Evolutionary conservation across 768 basidiomycete species (phyloP).

Genomic region (Paxillus rubicundulus): DNA sequence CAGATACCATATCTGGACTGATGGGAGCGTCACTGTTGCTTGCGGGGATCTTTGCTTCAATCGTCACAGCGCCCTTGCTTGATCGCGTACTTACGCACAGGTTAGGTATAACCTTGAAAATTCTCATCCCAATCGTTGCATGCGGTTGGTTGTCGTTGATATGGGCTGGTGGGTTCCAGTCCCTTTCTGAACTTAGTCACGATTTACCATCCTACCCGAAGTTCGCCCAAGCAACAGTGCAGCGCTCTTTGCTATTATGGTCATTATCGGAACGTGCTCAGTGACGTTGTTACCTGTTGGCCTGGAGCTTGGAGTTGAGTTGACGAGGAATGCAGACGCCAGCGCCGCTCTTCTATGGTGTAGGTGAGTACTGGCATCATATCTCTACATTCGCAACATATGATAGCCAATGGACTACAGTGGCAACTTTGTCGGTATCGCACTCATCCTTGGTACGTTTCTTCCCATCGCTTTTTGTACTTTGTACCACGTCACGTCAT

Average conservation of each 20-base stretch:
- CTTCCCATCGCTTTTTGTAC: neutral
- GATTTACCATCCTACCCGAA: slow-evolving; percentile 21
- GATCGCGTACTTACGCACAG: slow-evolving; percentile 81
- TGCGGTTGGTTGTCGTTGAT: slow-evolving; percentile 70
- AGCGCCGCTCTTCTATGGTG: slow-evolving; percentile 79
- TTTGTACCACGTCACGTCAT: neutral
- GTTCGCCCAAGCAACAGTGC: slow-evolving; percentile 61
- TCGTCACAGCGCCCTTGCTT: slow-evolving; percentile 69
- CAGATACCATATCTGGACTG: slow-evolving; percentile 60
- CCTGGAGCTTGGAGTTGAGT: slow-evolving; percentile 75
- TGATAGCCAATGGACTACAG: slow-evolving; percentile 33
- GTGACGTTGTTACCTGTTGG: slow-evolving; percentile 72
- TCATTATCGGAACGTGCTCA: slow-evolving; percentile 62
- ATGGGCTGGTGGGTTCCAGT: slow-evolving; percentile 63
- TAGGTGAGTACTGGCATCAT: slow-evolving; percentile 42
- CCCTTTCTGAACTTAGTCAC: neutral
- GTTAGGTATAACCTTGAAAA: slow-evolving; percentile 57
- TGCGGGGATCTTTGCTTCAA: slow-evolving; percentile 67
- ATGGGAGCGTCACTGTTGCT: slow-evolving; percentile 69
- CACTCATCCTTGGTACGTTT: slow-evolving; percentile 59
- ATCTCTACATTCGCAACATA: neutral
- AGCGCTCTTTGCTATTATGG: slow-evolving; percentile 64
- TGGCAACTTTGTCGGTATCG: slow-evolving; percentile 61
- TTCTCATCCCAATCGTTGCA: slow-evolving; percentile 60
- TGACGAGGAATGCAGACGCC: slow-evolving; percentile 76